These are phyloP conservation scores for Nakazawaea peltata DNA, from an alignment of 805 yeast genomes.

Conservation along the genomic window DNA sequence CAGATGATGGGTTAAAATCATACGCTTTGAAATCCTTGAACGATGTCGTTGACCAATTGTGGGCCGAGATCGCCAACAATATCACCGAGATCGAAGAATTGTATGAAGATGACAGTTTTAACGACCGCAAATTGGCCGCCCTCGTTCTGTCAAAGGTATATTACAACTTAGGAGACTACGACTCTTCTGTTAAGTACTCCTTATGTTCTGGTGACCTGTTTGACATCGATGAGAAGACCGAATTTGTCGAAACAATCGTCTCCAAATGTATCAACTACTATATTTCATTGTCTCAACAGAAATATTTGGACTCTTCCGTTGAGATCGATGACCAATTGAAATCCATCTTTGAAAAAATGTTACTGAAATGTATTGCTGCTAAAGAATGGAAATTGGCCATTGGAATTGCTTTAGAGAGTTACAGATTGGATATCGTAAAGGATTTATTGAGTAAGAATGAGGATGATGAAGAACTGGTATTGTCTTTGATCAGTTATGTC, in stretches of 20 bases:
- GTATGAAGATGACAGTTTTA: constrained; percentile 76
- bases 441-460: constrained; percentile 37
- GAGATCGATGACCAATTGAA: constrained; percentile 55
- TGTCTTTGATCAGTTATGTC: constrained; percentile 61
- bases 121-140: constrained; percentile 79
- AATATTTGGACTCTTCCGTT: constrained; percentile 22
- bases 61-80: constrained; percentile 96
- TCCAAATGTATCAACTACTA: constrained; percentile 87
- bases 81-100: constrained; percentile 84
- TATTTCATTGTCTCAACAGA: constrained; percentile 51
- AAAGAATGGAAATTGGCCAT: constrained; percentile 75
- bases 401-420: constrained; percentile 87
- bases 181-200: constrained; percentile 82
- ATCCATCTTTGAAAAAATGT: constrained; percentile 78
- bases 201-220: constrained; percentile 77
- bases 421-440: constrained; percentile 74
- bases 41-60: constrained; percentile 76
- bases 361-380: constrained; percentile 62
- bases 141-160: constrained; percentile 82
- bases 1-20: constrained; percentile 66
- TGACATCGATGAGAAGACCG: constrained; percentile 66
- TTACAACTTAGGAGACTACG: constrained; percentile 91
- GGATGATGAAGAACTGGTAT: constrained; percentile 41
- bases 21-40: constrained; percentile 83
- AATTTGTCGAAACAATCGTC: constrained; percentile 88